A percentile compares a stretch with the other conserved stretches of the same genome.
phyloP scores from a whole-genome alignment of 257 asterid species.

The Verbascum thapsus region DNA sequence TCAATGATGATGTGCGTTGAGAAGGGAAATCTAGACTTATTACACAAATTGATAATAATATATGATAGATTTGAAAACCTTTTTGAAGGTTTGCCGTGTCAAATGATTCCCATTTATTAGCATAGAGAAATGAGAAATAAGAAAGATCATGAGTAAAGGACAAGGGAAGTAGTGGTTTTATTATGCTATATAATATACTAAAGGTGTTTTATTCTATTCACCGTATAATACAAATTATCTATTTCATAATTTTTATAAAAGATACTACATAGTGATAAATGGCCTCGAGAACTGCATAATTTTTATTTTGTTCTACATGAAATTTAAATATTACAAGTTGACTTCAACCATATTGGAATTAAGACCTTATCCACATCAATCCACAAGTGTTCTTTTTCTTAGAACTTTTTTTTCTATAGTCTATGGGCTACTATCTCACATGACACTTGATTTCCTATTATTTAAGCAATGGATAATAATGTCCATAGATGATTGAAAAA shows the following conservation, averaged over 20 bases:
- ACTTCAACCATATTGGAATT: too few species aligned
- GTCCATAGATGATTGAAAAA: too few species aligned
- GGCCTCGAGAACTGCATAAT: neutral
- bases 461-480: too few species aligned
- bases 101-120: neutral
- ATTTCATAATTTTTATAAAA: neutral
- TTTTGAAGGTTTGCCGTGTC: neutral
- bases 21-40: neutral
- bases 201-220: neutral
- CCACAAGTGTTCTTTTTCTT: too few species aligned
- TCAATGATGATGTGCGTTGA: neutral
- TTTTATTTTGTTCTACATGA: too few species aligned
- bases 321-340: too few species aligned
- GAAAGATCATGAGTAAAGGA: slow-evolving; percentile 7
- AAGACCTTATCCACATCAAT: too few species aligned
- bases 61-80: too few species aligned
- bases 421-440: too few species aligned
- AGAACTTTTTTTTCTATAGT: too few species aligned
- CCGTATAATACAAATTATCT: neutral
- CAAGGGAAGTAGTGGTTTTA: slow-evolving; percentile 7
- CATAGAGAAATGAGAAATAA: neutral
- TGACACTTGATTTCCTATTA: too few species aligned
- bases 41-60: neutral
- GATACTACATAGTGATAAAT: neutral
- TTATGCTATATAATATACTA: too few species aligned